A percentile compares a stretch with the other conserved stretches of the same genome.
Evolutionary conservation across 169 alveolate species (phyloP).

Genomic region (Toxoplasma gondii): DNA sequence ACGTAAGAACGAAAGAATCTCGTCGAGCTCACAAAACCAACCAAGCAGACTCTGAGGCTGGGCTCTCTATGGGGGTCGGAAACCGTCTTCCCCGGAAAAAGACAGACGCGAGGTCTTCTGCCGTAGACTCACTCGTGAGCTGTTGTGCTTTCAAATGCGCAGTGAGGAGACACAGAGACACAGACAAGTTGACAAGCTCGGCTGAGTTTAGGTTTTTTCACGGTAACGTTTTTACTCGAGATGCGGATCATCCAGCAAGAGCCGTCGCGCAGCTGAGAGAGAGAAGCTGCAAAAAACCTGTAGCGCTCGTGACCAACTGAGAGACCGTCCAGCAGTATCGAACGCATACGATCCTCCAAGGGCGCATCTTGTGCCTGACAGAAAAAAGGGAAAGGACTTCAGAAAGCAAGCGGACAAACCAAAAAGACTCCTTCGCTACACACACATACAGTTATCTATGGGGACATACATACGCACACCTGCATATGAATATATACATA

Average conservation of each 20-base stretch:
- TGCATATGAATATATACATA: background rate
- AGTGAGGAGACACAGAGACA: too few species aligned
- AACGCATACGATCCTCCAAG: background rate
- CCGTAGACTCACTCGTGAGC: too few species aligned
- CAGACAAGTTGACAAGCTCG: background rate
- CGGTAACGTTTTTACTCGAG: background rate
- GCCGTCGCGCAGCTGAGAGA: slow-evolving; percentile 19
- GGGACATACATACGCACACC: background rate
- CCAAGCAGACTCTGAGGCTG: too few species aligned
- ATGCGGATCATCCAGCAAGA: slow-evolving; percentile 13
- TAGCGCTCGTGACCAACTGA: background rate
- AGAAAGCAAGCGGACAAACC: too few species aligned
- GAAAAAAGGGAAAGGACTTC: background rate
- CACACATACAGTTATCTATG: background rate
- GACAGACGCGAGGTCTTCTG: too few species aligned
- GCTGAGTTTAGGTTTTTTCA: background rate
- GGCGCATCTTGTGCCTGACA: background rate
- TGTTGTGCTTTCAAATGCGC: too few species aligned
- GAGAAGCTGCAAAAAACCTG: background rate
- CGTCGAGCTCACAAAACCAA: too few species aligned
- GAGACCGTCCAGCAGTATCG: background rate
- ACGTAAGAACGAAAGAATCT: too few species aligned
- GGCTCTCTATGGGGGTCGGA: too few species aligned
- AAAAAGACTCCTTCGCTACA: background rate
- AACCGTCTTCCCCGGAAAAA: too few species aligned